phyloP scores from a whole-genome alignment of 140 eudicot species.

The Flaveria floridana region DNA sequence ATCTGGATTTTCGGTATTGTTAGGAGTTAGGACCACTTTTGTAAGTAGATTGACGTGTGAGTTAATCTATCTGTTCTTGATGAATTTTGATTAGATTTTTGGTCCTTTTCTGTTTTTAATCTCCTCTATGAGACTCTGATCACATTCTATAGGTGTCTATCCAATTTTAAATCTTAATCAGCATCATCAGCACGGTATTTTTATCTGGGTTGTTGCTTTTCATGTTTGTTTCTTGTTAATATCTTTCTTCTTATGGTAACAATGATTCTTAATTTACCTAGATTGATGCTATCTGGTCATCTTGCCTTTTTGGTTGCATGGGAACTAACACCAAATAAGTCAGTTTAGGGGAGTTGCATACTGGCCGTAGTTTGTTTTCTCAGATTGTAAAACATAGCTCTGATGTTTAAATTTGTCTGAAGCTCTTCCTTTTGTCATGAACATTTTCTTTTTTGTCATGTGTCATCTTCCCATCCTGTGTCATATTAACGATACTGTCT shows the following conservation, averaged over 20 bases:
- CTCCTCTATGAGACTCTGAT: conserved; percentile 13
- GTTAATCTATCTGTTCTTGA: not conserved
- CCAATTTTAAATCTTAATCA: conserved; percentile 16
- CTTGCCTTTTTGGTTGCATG: conserved; percentile 9
- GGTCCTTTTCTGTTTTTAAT: not conserved
- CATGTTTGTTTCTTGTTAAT: conserved; percentile 17
- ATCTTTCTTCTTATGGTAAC: not conserved
- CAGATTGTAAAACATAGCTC: not conserved
- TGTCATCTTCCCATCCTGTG: too few relatives aligned
- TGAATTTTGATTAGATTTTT: conserved; percentile 3
- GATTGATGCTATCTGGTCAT: conserved; percentile 13
- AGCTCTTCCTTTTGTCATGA: not conserved
- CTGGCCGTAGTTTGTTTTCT: not conserved
- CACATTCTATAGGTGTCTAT: conserved; percentile 9
- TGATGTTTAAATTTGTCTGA: conserved; percentile 12
- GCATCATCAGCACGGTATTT: not conserved
- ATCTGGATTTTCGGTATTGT: conserved; percentile 10
- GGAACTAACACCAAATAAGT: not conserved
- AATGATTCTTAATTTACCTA: not conserved
- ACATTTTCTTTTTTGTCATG: not conserved
- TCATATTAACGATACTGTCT: not conserved
- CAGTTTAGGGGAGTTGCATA: conserved; percentile 13
- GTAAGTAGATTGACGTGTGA: conserved; percentile 12
- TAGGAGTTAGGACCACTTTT: not conserved
- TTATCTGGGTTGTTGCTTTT: conserved; percentile 1